These are phyloP conservation scores for Gloeopeniophorella convolvens DNA, from an alignment of 768 basidiomycete species.

Conservation along the genomic window DNA sequence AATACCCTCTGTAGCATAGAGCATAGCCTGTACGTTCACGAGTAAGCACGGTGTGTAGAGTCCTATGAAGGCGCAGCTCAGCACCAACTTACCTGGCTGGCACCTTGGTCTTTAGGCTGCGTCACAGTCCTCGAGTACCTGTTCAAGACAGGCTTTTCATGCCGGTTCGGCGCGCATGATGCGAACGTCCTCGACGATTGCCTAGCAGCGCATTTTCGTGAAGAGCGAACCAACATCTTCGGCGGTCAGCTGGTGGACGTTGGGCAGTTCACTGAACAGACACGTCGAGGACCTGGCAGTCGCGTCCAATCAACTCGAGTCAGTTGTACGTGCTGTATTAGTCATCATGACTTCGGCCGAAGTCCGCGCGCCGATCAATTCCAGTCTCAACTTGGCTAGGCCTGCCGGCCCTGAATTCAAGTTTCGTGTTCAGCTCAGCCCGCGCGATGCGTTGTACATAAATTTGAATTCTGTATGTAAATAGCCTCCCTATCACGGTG, in stretches of 20 bases:
- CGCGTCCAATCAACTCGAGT: background rate
- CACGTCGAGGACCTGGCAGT: background rate
- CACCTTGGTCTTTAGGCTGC: constrained; percentile 89
- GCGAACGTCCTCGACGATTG: constrained; percentile 19
- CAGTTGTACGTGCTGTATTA: background rate
- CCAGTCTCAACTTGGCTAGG: too few species aligned
- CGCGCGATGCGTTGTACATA: too few species aligned
- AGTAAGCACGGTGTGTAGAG: constrained; percentile 8
- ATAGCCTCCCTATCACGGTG: too few species aligned
- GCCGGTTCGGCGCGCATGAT: constrained; percentile 18
- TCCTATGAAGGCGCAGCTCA: background rate
- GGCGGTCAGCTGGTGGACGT: too few species aligned
- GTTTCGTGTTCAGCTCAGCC: too few species aligned
- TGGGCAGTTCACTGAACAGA: background rate
- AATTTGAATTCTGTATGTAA: too few species aligned
- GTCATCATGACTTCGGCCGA: constrained; percentile 1
- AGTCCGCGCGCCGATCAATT: too few species aligned
- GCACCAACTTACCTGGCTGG: constrained; percentile 62
- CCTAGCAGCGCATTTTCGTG: constrained; percentile 7
- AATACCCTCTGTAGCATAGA: constrained; percentile 97
- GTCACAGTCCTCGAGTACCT: constrained; percentile 78
- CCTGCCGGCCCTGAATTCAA: too few species aligned
- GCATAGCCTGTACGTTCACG: constrained; percentile 70
- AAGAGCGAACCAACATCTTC: constrained; percentile 1
- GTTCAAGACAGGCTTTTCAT: constrained; percentile 37